phyloP scores from a whole-genome alignment of 139 green algal genomes.

The Haematococcus lacustris region DNA sequence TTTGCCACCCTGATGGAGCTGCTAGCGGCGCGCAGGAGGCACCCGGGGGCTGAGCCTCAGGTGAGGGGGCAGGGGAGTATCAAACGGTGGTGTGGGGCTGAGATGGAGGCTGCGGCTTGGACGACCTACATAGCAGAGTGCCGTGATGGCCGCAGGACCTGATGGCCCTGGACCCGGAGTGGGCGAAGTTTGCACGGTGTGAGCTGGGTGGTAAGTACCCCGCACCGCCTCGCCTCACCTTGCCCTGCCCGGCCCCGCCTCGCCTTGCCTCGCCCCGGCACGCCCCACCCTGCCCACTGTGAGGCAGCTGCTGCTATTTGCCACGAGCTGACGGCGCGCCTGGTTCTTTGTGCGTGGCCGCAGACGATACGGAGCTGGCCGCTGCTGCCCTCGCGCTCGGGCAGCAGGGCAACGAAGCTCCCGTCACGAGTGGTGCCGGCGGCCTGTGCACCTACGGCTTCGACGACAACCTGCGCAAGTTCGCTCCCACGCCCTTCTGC shows the following conservation, averaged over 20 bases:
- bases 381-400: background rate
- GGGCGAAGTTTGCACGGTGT: constrained; percentile 20
- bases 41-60: background rate
- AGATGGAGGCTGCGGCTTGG: background rate
- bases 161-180: constrained; percentile 11
- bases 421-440: background rate
- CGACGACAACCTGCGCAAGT: background rate
- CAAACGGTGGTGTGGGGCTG: background rate
- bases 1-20: constrained; percentile 38
- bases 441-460: constrained; percentile 2
- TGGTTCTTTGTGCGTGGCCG: background rate
- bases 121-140: background rate
- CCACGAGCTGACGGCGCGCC: background rate
- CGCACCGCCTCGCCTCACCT: background rate
- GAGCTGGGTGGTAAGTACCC: constrained; percentile 12
- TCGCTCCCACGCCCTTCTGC: constrained; percentile 7
- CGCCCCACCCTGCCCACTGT: background rate
- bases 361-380: background rate
- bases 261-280: background rate
- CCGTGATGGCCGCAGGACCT: constrained; percentile 2
- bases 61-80: background rate
- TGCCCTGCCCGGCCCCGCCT: background rate
- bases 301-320: background rate
- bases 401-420: background rate
- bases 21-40: background rate